Percentiles rank a stretch among this genome's conserved stretches.
These are phyloP conservation scores for Rhodomyrtus psidioides DNA, from an alignment of 441 rosid genomes.

Conservation along the genomic window DNA sequence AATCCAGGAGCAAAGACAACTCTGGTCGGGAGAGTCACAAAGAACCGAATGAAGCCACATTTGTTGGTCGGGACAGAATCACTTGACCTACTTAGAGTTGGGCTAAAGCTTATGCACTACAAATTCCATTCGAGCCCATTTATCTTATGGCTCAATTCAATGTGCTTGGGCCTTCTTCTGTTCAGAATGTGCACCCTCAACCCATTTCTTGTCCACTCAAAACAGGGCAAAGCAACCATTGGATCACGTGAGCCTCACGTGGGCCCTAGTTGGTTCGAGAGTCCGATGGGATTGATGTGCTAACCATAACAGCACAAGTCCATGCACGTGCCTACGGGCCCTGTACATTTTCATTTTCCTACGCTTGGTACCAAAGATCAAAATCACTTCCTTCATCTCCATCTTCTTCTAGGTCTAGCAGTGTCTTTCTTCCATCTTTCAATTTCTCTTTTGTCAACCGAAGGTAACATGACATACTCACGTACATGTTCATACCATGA, in stretches of 20 bases:
- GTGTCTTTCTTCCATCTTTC: neutral
- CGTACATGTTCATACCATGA: neutral
- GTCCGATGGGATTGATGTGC: neutral
- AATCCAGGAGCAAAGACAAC: too few species aligned
- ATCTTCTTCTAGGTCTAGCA: neutral
- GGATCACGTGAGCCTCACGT: neutral
- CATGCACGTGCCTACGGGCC: neutral
- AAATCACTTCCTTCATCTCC: neutral
- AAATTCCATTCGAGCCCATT: neutral
- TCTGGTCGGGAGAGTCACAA: neutral
- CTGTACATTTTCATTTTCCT: neutral
- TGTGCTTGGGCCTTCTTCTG: too few species aligned
- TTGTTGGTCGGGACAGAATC: neutral
- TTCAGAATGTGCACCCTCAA: neutral
- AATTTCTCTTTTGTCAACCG: neutral
- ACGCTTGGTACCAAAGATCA: neutral
- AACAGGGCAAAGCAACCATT: neutral
- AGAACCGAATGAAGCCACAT: neutral
- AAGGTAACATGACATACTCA: neutral
- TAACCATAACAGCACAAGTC: neutral
- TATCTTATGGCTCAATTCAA: neutral
- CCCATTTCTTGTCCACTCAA: neutral
- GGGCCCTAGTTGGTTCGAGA: neutral
- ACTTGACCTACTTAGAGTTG: neutral
- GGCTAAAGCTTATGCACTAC: neutral